These are phyloP conservation scores for Ceratocystis lukuohia DNA, from an alignment of 2,329 filamentous ascomycete genomes.

Conservation along the genomic window DNA sequence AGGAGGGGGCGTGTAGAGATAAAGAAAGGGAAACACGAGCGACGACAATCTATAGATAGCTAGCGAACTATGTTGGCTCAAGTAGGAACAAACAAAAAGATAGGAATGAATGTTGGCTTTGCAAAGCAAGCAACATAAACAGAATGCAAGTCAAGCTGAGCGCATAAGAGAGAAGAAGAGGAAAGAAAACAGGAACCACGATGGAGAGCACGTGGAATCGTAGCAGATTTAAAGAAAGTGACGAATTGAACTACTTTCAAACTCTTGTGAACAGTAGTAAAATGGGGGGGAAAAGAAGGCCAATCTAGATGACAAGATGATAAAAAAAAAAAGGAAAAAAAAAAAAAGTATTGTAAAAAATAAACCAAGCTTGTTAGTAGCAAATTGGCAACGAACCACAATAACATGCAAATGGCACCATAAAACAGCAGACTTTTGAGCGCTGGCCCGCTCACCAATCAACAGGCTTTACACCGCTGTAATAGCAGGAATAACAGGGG, in stretches of 20 bases:
- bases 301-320: background rate
- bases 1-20: background rate
- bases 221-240: background rate
- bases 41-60: background rate
- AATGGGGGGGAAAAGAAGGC: background rate
- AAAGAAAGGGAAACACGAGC: background rate
- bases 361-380: background rate
- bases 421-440: slow-evolving; percentile 12
- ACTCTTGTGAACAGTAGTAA: background rate
- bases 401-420: slow-evolving; percentile 17
- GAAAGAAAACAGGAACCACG: background rate
- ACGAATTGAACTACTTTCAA: background rate
- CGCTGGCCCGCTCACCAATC: slow-evolving; percentile 9
- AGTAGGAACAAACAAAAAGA: background rate
- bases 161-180: background rate
- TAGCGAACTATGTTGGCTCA: background rate
- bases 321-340: background rate
- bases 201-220: background rate
- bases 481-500: background rate
- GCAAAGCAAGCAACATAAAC: background rate
- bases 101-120: background rate
- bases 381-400: slow-evolving; percentile 17
- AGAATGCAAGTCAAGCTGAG: background rate
- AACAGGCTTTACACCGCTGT: slow-evolving; percentile 1
- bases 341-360: background rate